A percentile compares a stretch with the other conserved stretches of the same genome.
phyloP scores from a whole-genome alignment of 345 rosid genomes.

The Salix viminalis region DNA sequence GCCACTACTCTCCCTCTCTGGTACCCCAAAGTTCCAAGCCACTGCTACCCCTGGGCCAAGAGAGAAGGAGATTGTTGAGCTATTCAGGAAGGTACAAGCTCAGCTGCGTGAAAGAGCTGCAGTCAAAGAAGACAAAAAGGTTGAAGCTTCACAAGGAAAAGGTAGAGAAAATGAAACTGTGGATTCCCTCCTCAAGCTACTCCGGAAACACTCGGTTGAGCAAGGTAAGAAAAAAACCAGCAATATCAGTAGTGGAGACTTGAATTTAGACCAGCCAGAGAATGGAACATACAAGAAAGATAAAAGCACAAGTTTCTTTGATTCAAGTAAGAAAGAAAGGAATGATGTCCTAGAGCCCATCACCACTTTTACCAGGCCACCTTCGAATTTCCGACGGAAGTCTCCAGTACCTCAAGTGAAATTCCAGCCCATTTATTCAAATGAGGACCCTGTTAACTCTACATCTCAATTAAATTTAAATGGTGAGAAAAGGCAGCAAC shows the following conservation, averaged over 20 bases:
- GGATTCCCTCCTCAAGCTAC: slow-evolving; percentile 71
- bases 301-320: slow-evolving; percentile 30
- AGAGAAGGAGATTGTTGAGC: slow-evolving; percentile 86
- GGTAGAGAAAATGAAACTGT: slow-evolving; percentile 70
- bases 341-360: slow-evolving; percentile 28
- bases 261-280: slow-evolving; percentile 27
- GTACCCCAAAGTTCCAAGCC: slow-evolving; percentile 63
- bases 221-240: slow-evolving; percentile 47
- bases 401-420: slow-evolving; percentile 64
- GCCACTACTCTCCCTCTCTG: slow-evolving; percentile 51
- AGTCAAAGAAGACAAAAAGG: slow-evolving; percentile 54
- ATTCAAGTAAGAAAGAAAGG: slow-evolving; percentile 19
- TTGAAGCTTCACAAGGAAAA: slow-evolving; percentile 46
- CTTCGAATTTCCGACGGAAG: slow-evolving; percentile 68
- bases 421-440: slow-evolving; percentile 46
- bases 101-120: slow-evolving; percentile 84
- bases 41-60: slow-evolving; percentile 68
- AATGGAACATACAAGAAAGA: slow-evolving; percentile 30
- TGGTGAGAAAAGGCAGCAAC: slow-evolving; percentile 34
- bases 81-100: slow-evolving; percentile 83
- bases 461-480: slow-evolving; percentile 23
- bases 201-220: slow-evolving; percentile 74
- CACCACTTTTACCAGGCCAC: slow-evolving; percentile 52
- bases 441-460: slow-evolving; percentile 38
- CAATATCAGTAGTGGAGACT: slow-evolving; percentile 27